Conservation (phyloP, 2,329 filamentous ascomycete species). For the Plenodomus biglobosus region DNA sequence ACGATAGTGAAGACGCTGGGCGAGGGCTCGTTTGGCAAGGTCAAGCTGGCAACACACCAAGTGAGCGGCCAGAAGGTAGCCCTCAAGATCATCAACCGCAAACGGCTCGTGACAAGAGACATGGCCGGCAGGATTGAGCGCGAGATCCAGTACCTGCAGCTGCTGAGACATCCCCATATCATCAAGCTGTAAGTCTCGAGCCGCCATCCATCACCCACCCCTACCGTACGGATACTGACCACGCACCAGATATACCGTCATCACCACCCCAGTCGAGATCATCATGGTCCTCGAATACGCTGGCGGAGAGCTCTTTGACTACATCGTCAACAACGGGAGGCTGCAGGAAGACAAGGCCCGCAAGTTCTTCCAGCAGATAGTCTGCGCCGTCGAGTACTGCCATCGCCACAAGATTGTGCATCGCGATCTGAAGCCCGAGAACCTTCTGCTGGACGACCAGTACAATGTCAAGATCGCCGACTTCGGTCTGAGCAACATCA, state of each 20-base stretch:
- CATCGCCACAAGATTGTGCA: slow-evolving; percentile 99
- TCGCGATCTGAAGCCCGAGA: slow-evolving; percentile 95
- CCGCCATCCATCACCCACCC: too few relatives aligned
- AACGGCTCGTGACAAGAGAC: slow-evolving; percentile 93
- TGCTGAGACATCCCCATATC: slow-evolving; percentile 94
- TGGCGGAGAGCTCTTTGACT: slow-evolving; percentile 94
- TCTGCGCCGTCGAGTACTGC: slow-evolving; percentile 98
- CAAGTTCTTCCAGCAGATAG: slow-evolving; percentile 98
- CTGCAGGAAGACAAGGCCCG: slow-evolving; percentile 91
- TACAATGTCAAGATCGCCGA: slow-evolving; percentile 99
- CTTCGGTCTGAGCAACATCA: slow-evolving; percentile 98
- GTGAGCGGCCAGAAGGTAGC: slow-evolving; percentile 94
- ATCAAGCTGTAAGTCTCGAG: slow-evolving; percentile 92
- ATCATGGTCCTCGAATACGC: slow-evolving; percentile 99
- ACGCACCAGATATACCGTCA: slow-evolving; percentile 77
- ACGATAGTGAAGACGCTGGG: slow-evolving; percentile 86
- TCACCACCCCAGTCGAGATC: slow-evolving; percentile 90
- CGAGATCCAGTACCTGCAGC: slow-evolving; percentile 96
- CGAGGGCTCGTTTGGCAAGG: slow-evolving; percentile 97
- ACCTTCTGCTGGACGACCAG: slow-evolving; percentile 88
- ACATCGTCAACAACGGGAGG: slow-evolving; percentile 91
- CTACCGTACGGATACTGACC: too few relatives aligned
- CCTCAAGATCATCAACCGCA: slow-evolving; percentile 94
- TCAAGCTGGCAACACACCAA: slow-evolving; percentile 92
- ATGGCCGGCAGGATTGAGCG: slow-evolving; percentile 98